Evolutionary conservation across 2,329 filamentous ascomycete genomes (phyloP), one percentile per base, ranked within the genome.

Genomic region (Claviceps quebecensis): DNA sequence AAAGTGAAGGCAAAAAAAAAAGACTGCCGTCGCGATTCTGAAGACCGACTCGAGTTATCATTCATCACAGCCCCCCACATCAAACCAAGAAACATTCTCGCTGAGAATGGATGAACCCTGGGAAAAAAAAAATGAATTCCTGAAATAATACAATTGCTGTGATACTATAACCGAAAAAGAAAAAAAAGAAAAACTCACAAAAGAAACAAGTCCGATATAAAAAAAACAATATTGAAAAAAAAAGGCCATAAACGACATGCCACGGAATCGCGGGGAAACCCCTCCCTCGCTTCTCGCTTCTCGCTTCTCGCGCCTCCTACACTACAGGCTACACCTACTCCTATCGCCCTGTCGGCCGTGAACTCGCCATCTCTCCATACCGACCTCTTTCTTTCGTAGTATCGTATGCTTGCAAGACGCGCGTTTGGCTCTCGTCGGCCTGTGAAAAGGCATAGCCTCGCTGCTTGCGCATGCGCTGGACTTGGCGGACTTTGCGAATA

Each of bases 401-500:
- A 71, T 98, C 93, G 70, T 98, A 98, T 55, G 93, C 93, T 71
- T 96, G 91, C 63, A 98, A 76, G 56, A 98, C 87, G 60, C 91
- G 80, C 59, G 91, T 95, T 71, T 97, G 93, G 61, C 84, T 88
- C 69, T 98, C 93, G 65, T 98, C 93, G 53, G 91, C 94, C 69
- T 96, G 90, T 60, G 88, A 95, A 70, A 98, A 98, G 55, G 93
- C 93, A 65, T 98, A 98, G 37, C 93, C 93, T 63, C 93, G 86
- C 72, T 98, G 93, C 72, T 98, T 98, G 65, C 93, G 88, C 93
- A 97, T 98, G 57, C 93, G 86, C 71, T 97, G 93, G 41, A 97
- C 93, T 69, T 98, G 93, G 49, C 93, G 82, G 50, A 98, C 93
- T 72, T 98, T 98, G 62, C 93, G 86, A 63, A 98, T 97, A 22